Evolutionary conservation across 73 alveolate species (phyloP).

Genomic region (Paraurostyla sp.): DNA sequence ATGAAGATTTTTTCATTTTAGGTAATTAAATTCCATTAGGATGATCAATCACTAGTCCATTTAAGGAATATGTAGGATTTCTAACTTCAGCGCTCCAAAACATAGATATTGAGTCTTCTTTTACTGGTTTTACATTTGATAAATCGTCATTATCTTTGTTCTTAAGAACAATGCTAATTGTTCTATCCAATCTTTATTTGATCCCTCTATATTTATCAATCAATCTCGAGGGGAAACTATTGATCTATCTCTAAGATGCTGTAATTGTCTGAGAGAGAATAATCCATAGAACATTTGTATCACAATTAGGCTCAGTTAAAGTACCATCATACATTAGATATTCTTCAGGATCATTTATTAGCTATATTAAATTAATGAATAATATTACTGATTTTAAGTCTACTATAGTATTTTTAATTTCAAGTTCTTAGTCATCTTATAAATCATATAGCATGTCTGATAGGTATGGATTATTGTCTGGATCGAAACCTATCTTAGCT

Average conservation of each 20-base stretch:
- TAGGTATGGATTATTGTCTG: neutral
- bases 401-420: neutral
- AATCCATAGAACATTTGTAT: conserved; percentile 14
- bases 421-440: neutral
- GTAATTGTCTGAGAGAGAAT: conserved; percentile 13
- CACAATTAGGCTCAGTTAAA: conserved; percentile 32
- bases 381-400: neutral
- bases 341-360: conserved; percentile 34
- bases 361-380: neutral
- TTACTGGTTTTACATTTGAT: neutral
- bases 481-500: conserved; percentile 26
- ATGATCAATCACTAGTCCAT: conserved; percentile 35
- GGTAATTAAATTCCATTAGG: conserved; percentile 23
- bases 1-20: neutral
- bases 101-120: neutral
- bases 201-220: neutral
- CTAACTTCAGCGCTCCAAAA: neutral
- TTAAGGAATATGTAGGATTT: neutral
- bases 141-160: neutral
- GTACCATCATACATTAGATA: conserved; percentile 53
- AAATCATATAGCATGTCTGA: neutral
- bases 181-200: neutral
- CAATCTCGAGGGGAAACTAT: neutral
- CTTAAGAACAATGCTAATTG: neutral
- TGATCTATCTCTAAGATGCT: neutral